phyloP scores from a whole-genome alignment of 257 asterid genomes.

The Solanum habrochaites region DNA sequence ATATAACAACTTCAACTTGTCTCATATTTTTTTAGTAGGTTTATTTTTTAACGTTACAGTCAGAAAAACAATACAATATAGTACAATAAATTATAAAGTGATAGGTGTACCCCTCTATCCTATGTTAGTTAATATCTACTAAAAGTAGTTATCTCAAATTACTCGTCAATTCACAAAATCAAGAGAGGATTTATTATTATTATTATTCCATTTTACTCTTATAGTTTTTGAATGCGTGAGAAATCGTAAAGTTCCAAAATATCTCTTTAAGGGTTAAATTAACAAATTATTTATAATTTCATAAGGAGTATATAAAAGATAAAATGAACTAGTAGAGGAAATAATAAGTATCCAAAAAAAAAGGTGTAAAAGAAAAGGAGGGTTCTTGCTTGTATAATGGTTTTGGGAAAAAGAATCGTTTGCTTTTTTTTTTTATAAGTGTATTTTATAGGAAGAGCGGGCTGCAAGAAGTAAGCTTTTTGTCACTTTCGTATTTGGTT shows the following conservation, averaged over 20 bases:
- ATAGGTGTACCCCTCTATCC: rapidly evolving
- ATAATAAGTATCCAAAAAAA: not conserved
- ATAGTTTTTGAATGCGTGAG: not conserved
- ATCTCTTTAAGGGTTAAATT: too few species aligned
- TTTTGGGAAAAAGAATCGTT: not conserved
- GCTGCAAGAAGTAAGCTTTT: not conserved
- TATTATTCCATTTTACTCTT: not conserved
- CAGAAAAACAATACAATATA: too few species aligned
- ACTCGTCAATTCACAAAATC: too few species aligned
- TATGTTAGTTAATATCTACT: not conserved
- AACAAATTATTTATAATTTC: too few species aligned
- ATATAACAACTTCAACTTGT: not conserved
- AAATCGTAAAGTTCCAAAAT: not conserved
- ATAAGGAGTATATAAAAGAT: not conserved
- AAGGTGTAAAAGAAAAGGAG: not conserved
- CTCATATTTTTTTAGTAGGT: not conserved
- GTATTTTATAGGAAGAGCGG: not conserved
- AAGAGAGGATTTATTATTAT: too few species aligned
- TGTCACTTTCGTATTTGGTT: not conserved
- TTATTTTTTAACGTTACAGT: not conserved
- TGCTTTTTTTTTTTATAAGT: not conserved
- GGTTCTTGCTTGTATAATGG: not conserved
- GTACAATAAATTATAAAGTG: too few species aligned
- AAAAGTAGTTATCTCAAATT: not conserved
- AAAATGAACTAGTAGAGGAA: not conserved